phyloP scores from a whole-genome alignment of 352 stramenopile genomes.

The Phytopythium sindhum region DNA sequence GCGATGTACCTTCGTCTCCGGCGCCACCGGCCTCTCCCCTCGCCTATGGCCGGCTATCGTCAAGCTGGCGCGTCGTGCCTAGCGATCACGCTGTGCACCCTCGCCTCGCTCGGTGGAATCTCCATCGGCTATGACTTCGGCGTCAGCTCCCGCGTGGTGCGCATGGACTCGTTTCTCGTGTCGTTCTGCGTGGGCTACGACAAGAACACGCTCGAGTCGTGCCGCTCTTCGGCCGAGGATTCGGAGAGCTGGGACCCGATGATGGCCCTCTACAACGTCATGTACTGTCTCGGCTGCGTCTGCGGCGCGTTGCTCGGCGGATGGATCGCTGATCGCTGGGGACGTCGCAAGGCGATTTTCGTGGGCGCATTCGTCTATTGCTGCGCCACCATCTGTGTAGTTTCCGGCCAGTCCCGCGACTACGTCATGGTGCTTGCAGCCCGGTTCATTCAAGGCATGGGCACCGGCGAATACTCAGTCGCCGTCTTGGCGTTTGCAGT shows the following conservation, averaged over 20 bases:
- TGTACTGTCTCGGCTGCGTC: constrained; percentile 43
- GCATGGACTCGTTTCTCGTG: constrained; percentile 42
- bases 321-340: constrained; percentile 28
- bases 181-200: constrained; percentile 39
- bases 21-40: not conserved
- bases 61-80: not conserved
- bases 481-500: constrained; percentile 39
- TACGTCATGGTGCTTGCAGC: constrained; percentile 25
- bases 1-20: not conserved
- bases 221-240: constrained; percentile 5
- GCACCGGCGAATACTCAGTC: constrained; percentile 45
- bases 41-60: not conserved
- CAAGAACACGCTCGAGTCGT: constrained; percentile 32
- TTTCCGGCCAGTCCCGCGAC: constrained; percentile 11
- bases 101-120: constrained; percentile 35
- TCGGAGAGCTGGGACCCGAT: constrained; percentile 36
- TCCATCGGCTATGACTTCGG: constrained; percentile 52
- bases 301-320: constrained; percentile 26
- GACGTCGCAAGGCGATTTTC: constrained; percentile 37
- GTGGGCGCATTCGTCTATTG: constrained; percentile 33
- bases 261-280: constrained; percentile 38
- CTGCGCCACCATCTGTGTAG: constrained; percentile 30
- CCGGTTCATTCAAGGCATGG: constrained; percentile 36
- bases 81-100: not conserved
- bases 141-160: constrained; percentile 34